These are phyloP conservation scores for Colletotrichum zoysiae DNA, from an alignment of 2,329 filamentous ascomycete genomes.

Conservation along the genomic window DNA sequence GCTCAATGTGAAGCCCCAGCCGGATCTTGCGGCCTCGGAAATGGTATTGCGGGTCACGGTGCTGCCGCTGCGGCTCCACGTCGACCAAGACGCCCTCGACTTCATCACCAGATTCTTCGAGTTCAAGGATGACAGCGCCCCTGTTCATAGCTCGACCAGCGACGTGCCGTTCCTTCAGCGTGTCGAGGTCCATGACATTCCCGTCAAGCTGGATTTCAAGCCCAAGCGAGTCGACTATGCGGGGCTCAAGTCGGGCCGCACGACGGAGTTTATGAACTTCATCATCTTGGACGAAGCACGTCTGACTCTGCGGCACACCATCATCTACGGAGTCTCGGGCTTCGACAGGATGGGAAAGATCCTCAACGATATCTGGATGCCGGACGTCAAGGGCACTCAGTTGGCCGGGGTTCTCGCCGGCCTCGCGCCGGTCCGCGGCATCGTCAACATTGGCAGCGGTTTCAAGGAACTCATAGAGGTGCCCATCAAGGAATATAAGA, in stretches of 20 bases:
- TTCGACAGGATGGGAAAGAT: constrained; percentile 92
- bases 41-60: constrained; percentile 84
- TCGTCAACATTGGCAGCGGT: constrained; percentile 92
- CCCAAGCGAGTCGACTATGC: constrained; percentile 98
- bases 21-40: constrained; percentile 87
- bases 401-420: constrained; percentile 90
- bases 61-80: constrained; percentile 88
- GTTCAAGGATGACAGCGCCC: constrained; percentile 84
- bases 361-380: constrained; percentile 96
- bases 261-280: constrained; percentile 99
- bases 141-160: constrained; percentile 69
- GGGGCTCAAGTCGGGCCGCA: constrained; percentile 90
- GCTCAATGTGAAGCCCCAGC: constrained; percentile 87
- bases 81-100: constrained; percentile 96
- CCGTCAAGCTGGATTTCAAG: constrained; percentile 92
- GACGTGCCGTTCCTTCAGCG: constrained; percentile 91
- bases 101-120: constrained; percentile 98
- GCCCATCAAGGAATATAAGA: constrained; percentile 91
- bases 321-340: constrained; percentile 91
- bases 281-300: constrained; percentile 90
- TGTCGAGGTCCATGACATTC: constrained; percentile 86
- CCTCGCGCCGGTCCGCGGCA: constrained; percentile 86
- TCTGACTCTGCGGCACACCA: constrained; percentile 87
- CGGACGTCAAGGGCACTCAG: constrained; percentile 90
- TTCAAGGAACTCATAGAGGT: constrained; percentile 89